Evolutionary conservation across 805 yeast species (phyloP), one percentile per base, ranked within the genome.

Genomic region (Sugiyamaella qingdaonensis): DNA sequence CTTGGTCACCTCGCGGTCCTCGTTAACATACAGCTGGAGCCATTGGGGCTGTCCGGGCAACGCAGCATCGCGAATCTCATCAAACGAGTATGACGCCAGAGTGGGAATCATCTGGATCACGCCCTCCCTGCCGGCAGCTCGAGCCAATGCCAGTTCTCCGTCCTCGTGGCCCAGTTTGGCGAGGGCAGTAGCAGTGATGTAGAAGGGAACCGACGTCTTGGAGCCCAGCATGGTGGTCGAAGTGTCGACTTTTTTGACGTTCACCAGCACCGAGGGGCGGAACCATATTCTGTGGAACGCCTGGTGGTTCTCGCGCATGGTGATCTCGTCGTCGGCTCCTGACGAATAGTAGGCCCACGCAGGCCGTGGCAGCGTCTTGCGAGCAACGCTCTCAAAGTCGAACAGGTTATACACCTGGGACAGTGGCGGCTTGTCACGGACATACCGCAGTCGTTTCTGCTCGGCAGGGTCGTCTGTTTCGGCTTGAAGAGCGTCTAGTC

Each of bases 281-380:
- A 92, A 92, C 72, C 86, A 90, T 49, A 91, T 80, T 31, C 96
- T 75, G 64, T 88, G 96, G 72, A 81, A 92, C 2, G 96, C 95
- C 49, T 82, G 78, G 68, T 90, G 97, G 72, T 92, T 92, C 64
- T 91, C 97, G 61, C 98, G 79, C 64, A 87, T 67, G 1, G 96
- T 79, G 60, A 92, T 80, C 72, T 92, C 98, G 68, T 92, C 98
- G 69, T 92, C 97, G 14, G 96, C 79, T 9, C 92, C 98, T 34
- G 90, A 81, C 2, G 95, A 85, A 67, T 90, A 92, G 69, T 92
- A 92, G 11, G 94, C 94, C 95, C 97, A 88, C 0, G 94, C 97
- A 32, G 80, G 78, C 52, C 80, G 82, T 31, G 88, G 79, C 76
- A 92, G 74, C 33, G 88, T 85, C 55, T 83, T 79, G 48, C 88